Evolutionary conservation across 805 yeast genomes (phyloP).

Genomic region (Cyberlindnera sargentensis): DNA sequence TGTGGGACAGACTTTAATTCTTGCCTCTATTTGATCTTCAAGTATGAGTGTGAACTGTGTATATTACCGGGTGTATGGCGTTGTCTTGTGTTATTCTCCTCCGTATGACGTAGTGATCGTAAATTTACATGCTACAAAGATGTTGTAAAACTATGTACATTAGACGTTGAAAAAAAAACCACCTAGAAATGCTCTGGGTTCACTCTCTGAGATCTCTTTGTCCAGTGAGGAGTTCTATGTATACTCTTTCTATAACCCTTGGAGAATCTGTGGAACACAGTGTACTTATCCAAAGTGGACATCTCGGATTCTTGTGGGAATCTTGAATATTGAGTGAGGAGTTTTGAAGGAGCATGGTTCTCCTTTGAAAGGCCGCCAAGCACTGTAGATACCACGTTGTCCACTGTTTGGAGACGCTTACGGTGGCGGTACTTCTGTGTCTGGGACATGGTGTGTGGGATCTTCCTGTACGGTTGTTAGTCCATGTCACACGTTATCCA

Average conservation of each 20-base stretch:
- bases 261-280: constrained; percentile 70
- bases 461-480: constrained; percentile 39
- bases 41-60: background rate
- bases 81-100: too few species aligned
- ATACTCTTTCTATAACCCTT: constrained; percentile 81
- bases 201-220: constrained; percentile 71
- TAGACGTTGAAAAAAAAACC: background rate
- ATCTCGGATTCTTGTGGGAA: constrained; percentile 79
- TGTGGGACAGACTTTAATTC: constrained; percentile 58
- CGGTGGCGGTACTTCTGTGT: constrained; percentile 82
- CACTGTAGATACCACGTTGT: constrained; percentile 63
- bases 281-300: constrained; percentile 78
- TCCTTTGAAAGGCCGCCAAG: constrained; percentile 38
- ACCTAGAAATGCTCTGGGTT: constrained; percentile 45
- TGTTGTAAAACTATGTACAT: constrained; percentile 6
- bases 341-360: constrained; percentile 6
- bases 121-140: too few species aligned
- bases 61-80: too few species aligned
- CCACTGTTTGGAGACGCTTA: constrained; percentile 75
- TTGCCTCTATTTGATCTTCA: too few species aligned
- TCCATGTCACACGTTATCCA: background rate
- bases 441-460: constrained; percentile 70
- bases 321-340: constrained; percentile 28
- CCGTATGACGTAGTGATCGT: too few species aligned
- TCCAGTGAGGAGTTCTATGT: constrained; percentile 89